Base-by-base conservation (phyloP, 2,329 filamentous ascomycete species). In the Aspergillus fijiensis region DNA sequence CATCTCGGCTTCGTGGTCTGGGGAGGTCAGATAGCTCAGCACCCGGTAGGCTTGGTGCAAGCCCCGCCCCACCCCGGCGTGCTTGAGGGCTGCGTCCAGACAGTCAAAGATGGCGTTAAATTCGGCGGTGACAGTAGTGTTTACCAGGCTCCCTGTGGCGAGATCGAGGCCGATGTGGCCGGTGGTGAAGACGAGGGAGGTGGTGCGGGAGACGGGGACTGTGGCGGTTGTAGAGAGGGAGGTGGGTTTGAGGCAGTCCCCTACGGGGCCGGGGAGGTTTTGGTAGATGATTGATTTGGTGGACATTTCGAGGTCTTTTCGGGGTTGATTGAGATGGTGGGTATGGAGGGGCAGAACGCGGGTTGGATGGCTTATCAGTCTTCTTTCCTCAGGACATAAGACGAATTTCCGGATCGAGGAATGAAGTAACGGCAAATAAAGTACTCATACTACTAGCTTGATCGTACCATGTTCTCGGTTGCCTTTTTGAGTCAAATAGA, bases 91-190 rank as follows among this genome's bases (percentile, higher is more conserved):
- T 10, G 56, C 61, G 45, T 62, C 61, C 3, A 63, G 61, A 45
- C 63, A 65, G 29, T 45, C 47, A 50, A 65, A 63, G 14, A 63
- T 63, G 29, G 63, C 63, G 14, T 60, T 53, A 29, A 65, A 65
- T 27, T 27, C 25, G 3, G 25, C 25, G 4, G 25, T 27, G 25
- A 27, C 25, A 4, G 25, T 27, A 4, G 25, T 27, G 25, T 27
- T 27, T 27, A 27, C 25, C 25, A 27, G 25, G 25, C 25, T 27
- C 4, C 25, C 25, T 65, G 48, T 50, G 12, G 45, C 27, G 2
- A 51, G 39, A 23, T 59, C 14, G 12, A 59, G 48, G 10, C 57
- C 51, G 33, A 55, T 55, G 12, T 59, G 51, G 14, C 57, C 57
- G 10, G 51, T 59, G 1, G 51, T 59, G 3, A 51, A 59, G 33